A percentile compares a stretch with the other conserved stretches of the same genome.
phyloP scores from a whole-genome alignment of 257 asterid species.

The Marsdenia floribunda region DNA sequence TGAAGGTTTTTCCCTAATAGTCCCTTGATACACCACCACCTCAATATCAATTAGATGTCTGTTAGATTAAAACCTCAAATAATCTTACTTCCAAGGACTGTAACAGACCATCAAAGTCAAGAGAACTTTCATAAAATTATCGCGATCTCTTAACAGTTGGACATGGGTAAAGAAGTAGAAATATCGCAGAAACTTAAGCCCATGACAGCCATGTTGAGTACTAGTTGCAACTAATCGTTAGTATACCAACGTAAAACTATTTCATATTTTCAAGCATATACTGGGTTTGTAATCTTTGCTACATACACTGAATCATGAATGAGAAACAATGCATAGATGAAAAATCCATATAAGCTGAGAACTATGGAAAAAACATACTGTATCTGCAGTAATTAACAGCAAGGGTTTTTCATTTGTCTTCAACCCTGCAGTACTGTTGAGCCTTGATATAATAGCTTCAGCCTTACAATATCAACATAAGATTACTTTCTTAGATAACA shows the following conservation, averaged over 20 bases:
- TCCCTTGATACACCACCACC: constrained; percentile 86
- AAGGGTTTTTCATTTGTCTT: constrained; percentile 38
- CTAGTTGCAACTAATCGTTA: neutral
- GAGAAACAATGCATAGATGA: neutral
- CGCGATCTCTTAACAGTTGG: neutral
- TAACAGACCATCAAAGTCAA: constrained; percentile 17
- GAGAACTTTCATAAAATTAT: neutral
- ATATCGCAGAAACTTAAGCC: neutral
- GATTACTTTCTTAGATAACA: neutral
- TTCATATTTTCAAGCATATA: neutral
- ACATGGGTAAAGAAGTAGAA: neutral
- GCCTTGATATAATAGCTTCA: constrained; percentile 61
- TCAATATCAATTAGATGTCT: constrained; percentile 42
- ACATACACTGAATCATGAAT: neutral
- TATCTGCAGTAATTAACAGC: constrained; percentile 80
- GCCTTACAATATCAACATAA: constrained; percentile 41
- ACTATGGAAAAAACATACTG: constrained; percentile 44
- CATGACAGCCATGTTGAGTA: neutral
- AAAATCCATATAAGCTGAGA: neutral
- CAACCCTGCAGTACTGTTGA: constrained; percentile 30
- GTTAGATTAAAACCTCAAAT: constrained; percentile 33
- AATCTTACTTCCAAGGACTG: constrained; percentile 24
- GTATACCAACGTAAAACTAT: neutral
- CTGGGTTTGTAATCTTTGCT: neutral
- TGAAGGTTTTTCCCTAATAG: constrained; percentile 75